Conservation (phyloP, 441 rosid species). For the Mallotus repandus region DNA sequence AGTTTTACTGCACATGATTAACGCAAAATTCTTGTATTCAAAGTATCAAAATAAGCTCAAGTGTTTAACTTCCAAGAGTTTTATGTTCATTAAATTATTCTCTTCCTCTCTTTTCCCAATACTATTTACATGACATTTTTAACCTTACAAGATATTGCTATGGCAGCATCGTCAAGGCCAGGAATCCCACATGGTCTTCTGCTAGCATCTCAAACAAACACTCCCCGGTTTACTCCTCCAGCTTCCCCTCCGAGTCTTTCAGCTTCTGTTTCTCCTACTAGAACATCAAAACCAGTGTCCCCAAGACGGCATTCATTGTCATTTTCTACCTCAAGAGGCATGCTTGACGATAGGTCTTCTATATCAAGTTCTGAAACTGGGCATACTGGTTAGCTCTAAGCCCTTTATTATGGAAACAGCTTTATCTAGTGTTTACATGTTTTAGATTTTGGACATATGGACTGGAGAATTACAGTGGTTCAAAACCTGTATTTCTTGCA, state of each 20-base stretch:
- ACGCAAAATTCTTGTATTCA: neutral
- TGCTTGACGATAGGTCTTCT: slow-evolving; percentile 68
- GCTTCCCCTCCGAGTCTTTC: slow-evolving; percentile 74
- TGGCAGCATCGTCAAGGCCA: slow-evolving; percentile 51
- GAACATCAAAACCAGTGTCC: slow-evolving; percentile 65
- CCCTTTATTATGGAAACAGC: slow-evolving; percentile 12
- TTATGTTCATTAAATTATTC: no score
- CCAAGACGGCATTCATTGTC: slow-evolving; percentile 75
- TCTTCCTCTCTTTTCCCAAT: no score
- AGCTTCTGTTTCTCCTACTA: slow-evolving; percentile 69
- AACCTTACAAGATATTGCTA: slow-evolving; percentile 11
- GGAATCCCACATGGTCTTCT: slow-evolving; percentile 41
- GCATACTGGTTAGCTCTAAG: slow-evolving; percentile 51
- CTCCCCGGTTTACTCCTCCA: slow-evolving; percentile 80
- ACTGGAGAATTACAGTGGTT: neutral
- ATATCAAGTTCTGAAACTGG: slow-evolving; percentile 54
- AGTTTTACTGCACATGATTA: slow-evolving; percentile 7
- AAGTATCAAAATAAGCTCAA: neutral
- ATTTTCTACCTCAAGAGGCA: slow-evolving; percentile 66
- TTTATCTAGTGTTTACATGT: slow-evolving; percentile 7
- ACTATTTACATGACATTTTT: no score
- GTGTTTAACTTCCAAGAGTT: neutral
- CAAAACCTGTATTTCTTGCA: neutral
- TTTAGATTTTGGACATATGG: slow-evolving; percentile 5
- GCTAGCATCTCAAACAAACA: slow-evolving; percentile 57